A percentile compares a stretch with the other conserved stretches of the same genome.
These are phyloP conservation scores for Wickerhamomyces chambardii DNA, from an alignment of 805 yeast genomes.

Conservation along the genomic window DNA sequence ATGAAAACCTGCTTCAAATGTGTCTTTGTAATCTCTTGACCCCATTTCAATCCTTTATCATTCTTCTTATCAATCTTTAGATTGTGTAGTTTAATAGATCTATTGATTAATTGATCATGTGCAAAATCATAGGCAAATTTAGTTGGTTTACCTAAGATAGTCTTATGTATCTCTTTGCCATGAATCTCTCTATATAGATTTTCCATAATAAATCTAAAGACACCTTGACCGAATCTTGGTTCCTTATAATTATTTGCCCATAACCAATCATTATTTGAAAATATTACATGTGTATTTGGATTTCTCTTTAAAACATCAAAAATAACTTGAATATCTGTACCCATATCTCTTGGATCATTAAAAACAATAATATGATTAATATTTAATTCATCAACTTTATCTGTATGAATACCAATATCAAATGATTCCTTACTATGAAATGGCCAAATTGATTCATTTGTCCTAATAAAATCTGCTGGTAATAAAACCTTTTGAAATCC, in stretches of 20 bases:
- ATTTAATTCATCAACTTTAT: conserved; percentile 10
- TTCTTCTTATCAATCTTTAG: not conserved
- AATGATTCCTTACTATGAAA: conserved; percentile 45
- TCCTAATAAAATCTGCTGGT: conserved; percentile 61
- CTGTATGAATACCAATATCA: conserved; percentile 20
- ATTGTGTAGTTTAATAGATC: conserved; percentile 20
- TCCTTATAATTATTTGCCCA: conserved; percentile 80
- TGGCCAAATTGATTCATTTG: conserved; percentile 72
- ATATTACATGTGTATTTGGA: conserved; percentile 65
- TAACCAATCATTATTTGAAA: conserved; percentile 74
- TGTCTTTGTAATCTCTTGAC: conserved; percentile 13
- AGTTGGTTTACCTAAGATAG: conserved; percentile 77
- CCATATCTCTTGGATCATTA: conserved; percentile 86
- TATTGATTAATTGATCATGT: conserved; percentile 48
- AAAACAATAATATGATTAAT: conserved; percentile 72
- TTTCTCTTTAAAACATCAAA: conserved; percentile 58
- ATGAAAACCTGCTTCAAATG: conserved; percentile 68
- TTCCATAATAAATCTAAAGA: conserved; percentile 58
- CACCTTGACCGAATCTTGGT: conserved; percentile 91
- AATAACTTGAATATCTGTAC: conserved; percentile 73
- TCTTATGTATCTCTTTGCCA: conserved; percentile 38
- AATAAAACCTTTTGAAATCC: conserved; percentile 73
- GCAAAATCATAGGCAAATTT: conserved; percentile 78
- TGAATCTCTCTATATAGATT: conserved; percentile 41
- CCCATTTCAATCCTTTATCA: conserved; percentile 5